Evolutionary conservation across 2,329 filamentous ascomycete genomes (phyloP), one percentile per base, ranked within the genome.

Genomic region (Beauveria sp.): DNA sequence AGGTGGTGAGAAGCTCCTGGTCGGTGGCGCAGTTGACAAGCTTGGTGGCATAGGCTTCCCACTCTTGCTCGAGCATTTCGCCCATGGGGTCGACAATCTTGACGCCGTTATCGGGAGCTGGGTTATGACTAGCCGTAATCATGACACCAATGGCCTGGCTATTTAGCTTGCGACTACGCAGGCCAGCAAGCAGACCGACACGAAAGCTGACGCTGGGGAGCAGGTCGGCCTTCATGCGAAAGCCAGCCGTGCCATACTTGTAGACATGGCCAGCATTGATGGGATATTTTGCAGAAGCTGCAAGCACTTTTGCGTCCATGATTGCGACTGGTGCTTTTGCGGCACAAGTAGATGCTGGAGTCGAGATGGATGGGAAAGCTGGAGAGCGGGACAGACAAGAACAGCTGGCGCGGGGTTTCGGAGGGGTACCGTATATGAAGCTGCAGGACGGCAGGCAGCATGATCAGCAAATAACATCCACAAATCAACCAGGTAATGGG

Each of bases 31-130:
- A 87, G 76, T 99, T 99, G 71, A 96, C 92, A 64, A 99, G 86
- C 69, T 84, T 84, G 41, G 94, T 97, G 59, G 92, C 92, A 73
- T 92, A 88, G 43, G 81, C 80, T 77, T 99, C 94, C 94, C 94
- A 99, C 63, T 93, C 90, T 74, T 92, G 88, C 84, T 96, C 91
- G 55, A 96, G 83, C 94, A 97, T 97, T 75, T 97, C 94, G 66
- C 94, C 93, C 87, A 96, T 89, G 14, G 94, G 94, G 75, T 99
- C 94, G 65, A 99, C 91, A 67, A 99, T 85, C 82, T 96, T 96
- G 73, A 96, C 89, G 56, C 92, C 92, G 74, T 96, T 96, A 76
- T 96, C 92, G 68, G 85, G 82, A 40, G 92, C 88, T 20, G 90
- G 90, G 76, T 96, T 96, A 80, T 96, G 92, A 70, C 90, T 96